Evolutionary conservation across 73 alveolate genomes (phyloP), one percentile per base, ranked within the genome.

Genomic region (Durusdinium trenchii): DNA sequence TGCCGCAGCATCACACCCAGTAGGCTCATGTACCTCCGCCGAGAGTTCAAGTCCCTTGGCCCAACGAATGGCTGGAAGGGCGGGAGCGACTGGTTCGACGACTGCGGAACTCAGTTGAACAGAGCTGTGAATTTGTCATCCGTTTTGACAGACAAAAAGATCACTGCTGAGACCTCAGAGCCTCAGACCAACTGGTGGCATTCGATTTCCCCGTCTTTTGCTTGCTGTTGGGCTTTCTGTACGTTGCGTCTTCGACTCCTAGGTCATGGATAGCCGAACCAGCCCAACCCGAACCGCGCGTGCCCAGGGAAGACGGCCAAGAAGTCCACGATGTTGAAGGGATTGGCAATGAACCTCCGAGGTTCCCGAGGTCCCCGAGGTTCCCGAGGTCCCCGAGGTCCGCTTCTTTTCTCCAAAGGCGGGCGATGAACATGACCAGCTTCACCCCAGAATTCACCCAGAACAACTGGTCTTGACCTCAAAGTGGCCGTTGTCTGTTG

Each of bases 301-400:
- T 42, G 64, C 96, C 96, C 96, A 20, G 96, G 96, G 35, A 89
- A 89, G 86, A 89, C 96, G n/a, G 96, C 96, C 86, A 89, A 69
- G 50, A 89, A 89, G 48, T 89, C 96, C 69, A 89, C 64, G 51
- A 89, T 62, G 96, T 89, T 89, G 86, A 89, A 89, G 82, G 69
- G 45, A 38, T 89, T 89, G 28, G 85, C 45, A 42, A 85, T 85
- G 50, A 89, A 89, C 82, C 96, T 89, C 71, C 50, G 35, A 40
- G 30, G 43, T 5, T 35, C 43, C 78, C 40, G n/a, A n/a, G n/a
- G n/a, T n/a, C n/a, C n/a, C n/a, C n/a, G n/a, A n/a, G n/a, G n/a
- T n/a, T n/a, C n/a, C n/a, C n/a, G n/a, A n/a, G n/a, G n/a, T n/a
- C n/a, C n/a, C n/a, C n/a, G n/a, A n/a, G n/a, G n/a, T n/a, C n/a